Base-by-base conservation (phyloP, 2,329 filamentous ascomycete genomes). In the Metarhizium sp. region DNA sequence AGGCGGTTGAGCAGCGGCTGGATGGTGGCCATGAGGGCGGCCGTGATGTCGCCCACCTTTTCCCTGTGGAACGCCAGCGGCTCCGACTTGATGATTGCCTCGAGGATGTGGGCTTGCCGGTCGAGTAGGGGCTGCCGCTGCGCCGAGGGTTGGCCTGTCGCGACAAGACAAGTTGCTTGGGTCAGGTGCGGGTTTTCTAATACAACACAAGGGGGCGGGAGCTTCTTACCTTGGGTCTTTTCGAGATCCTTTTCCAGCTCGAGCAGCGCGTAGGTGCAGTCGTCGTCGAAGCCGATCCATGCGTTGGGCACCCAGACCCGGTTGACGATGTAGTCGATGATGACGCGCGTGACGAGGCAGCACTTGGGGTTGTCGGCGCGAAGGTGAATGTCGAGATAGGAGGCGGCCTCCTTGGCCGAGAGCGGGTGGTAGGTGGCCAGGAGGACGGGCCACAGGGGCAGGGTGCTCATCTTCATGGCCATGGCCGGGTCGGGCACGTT, bases 1-100 rank as follows among this genome's bases (percentile, higher is more conserved):
- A 61, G 58, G 6, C 65, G 62, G 57, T 76, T 72, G 13, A 74
- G 62, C 0, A 79, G 63, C 1, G 75, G 73, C 54, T 67, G 62
- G 8, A 74, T 62, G 61, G 68, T 71, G 53, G 66, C 61, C 5
- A 71, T 58, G 16, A 75, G 64, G 53, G 68, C 65, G 49, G 69
- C 66, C 6, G 78, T 66, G 54, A 80, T 72, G 20, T 78, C 73
- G 0, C 72, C 69, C 4, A 77, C 61, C 55, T 67, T 69, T 38
- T 58, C 46, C 50, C 64, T 63, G 62, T 67, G 64, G 62, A 70
- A 72, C 10, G 60, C 45, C 51, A 61, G 64, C 13, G 64, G 61
- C 52, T 71, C 68, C 36, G 64, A 61, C 51, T 65, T 63, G 55
- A 75, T 63, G 54, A 78, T 70, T 29, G 59, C 58, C 52, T 72